Percentiles rank a stretch among this genome's conserved stretches.
Conservation (phyloP, 192 early-diverging fungal species). For the Coemansia aciculifera region DNA sequence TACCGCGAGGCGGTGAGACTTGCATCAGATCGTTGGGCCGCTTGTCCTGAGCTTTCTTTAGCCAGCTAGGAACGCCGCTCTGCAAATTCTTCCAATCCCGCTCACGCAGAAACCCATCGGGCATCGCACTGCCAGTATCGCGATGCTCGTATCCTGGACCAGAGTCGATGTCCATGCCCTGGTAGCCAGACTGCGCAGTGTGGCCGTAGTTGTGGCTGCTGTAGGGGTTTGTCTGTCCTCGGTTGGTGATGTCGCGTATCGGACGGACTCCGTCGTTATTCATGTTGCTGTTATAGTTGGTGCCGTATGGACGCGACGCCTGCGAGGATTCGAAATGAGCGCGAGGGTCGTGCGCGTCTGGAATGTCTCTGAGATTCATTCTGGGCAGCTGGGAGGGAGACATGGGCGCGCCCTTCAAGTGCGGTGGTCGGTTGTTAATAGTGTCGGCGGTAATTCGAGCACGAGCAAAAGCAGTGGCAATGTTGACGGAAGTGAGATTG, state of each 20-base stretch:
- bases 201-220: not conserved
- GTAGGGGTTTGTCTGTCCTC: not conserved
- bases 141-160: constrained; percentile 7
- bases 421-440: constrained; percentile 38
- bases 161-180: constrained; percentile 34
- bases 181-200: constrained; percentile 18
- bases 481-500: constrained; percentile 55
- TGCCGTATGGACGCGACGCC: constrained; percentile 24
- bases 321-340: constrained; percentile 37
- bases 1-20: constrained; percentile 28
- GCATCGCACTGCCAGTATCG: constrained; percentile 12
- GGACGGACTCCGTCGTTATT: constrained; percentile 17
- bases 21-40: constrained; percentile 15
- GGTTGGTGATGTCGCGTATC: constrained; percentile 34
- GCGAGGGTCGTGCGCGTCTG: constrained; percentile 25
- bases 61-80: constrained; percentile 22
- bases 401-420: constrained; percentile 50
- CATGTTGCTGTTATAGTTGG: not conserved
- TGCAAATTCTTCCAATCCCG: constrained; percentile 24
- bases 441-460: constrained; percentile 51
- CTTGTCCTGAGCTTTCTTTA: constrained; percentile 24
- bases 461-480: constrained; percentile 56
- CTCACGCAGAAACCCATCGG: constrained; percentile 33
- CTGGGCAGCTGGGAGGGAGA: constrained; percentile 48
- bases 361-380: constrained; percentile 36